Base-by-base conservation (phyloP, 495 filamentous ascomycete genomes). In the Durotheca rogersii region DNA sequence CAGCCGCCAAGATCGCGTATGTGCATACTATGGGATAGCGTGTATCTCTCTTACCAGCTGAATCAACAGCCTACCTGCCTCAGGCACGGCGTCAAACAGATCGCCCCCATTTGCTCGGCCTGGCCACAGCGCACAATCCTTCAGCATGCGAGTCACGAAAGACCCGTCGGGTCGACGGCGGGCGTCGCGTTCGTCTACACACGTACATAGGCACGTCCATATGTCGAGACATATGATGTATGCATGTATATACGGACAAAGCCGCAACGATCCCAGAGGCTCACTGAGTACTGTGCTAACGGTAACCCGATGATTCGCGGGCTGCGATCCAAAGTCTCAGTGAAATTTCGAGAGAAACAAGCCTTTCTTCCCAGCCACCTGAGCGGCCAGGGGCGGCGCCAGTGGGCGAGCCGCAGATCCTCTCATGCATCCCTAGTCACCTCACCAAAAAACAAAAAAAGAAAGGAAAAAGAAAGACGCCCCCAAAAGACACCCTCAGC, bases 301-400 rank as follows among this genome's bases (percentile, higher is more conserved):
- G 23, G 23, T 37, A 3, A 12, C 14, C 20, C 30, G 7, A 4
- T 38, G 42, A 37, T 42, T 45, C 23, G 30, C 49, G 39, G 48
- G 43, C 53, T 49, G 36, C 23, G 45, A 36, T 59, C 40, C 55
- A 40, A n/a, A 41, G 41, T 59, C 45, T 53, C 45, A 40, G 50
- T 29, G 18, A 17, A 53, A 45, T 53, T 45, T 36, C 19, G 34
- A 29, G 42, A 39, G 16, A 53, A 49, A 31, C 20, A 31, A 35
- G 29, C 48, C 11, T 48, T 45, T 45, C 49, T 49, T 45, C 49
- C 55, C 55, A 58, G 55, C 55, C 55, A 58, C 55, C 42, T 16
- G 41, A 58, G 43, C 39, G 50, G 53, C 41, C 30, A 29, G 18
- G 17, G 43, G 16, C 19, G 43, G 40, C n/a, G n/a, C n/a, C n/a